Evolutionary conservation across 495 filamentous ascomycete species (phyloP), one percentile per base, ranked within the genome.

Genomic region (Astrocystis sublimbata): DNA sequence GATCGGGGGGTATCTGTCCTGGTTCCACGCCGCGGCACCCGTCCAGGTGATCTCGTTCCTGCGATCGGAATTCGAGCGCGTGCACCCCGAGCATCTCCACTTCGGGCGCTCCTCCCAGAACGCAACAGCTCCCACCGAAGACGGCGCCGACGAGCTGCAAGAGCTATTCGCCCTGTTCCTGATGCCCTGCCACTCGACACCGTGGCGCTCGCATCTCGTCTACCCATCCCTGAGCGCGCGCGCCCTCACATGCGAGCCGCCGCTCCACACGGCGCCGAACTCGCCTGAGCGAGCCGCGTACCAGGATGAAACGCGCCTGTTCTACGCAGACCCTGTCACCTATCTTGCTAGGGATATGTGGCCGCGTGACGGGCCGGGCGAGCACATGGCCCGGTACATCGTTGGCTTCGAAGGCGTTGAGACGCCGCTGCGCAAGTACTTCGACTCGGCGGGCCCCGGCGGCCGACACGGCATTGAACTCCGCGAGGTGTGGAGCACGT

Each of bases 131-230:
- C 12, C 42, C 46, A 4, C 26, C 26, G 60, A 15, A 47, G 52
- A 65, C 26, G 50, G 9, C 1, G 28, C 41, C 17, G 10, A 33
- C 2, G 21, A 67, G 42, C 41, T 43, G 31, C 70, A 70, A 33
- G 70, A 72, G 53, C 86, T 88, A 30, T 92, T 91, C 38, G 88
- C 86, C 6, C 91, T 88, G 4, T 97, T 98, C 75, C 82, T 98
- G n/a, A 96, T 94, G 82, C 94, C 96, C 15, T 98, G 94, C 75
- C 96, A 98, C 79, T 90, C 89, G 65, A 97, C 93, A 8, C 93
- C 94, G n/a, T 98, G 94, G 96, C 89, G 92, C 60, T 90, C 88
- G 6, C 91, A 93, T 69, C 82, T 98, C 33, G 80, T 93, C 40
- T 83, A 91, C 67, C 84, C 91, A 1, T 75, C 77, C 45, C 86